Evolutionary conservation across 352 stramenopile genomes (phyloP).

Genomic region (Phytopythium oedochilum): DNA sequence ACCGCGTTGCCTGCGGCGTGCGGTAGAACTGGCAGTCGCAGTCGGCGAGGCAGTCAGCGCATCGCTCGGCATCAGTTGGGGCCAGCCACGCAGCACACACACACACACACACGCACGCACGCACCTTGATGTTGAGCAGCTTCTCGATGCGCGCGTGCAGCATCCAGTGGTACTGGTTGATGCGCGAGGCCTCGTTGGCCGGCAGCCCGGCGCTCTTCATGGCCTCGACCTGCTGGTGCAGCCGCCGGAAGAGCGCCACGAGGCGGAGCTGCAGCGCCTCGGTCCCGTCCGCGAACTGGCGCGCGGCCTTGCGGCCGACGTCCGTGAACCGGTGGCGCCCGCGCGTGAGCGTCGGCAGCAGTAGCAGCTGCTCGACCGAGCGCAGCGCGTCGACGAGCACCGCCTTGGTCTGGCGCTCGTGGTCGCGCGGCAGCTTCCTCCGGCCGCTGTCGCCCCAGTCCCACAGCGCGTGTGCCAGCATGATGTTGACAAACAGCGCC

Average conservation of each 20-base stretch:
- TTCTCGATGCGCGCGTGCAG: conserved; percentile 77
- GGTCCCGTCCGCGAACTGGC: conserved; percentile 30
- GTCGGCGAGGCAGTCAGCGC: background rate
- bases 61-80: background rate
- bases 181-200: conserved; percentile 81
- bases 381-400: conserved; percentile 43
- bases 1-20: conserved; percentile 81
- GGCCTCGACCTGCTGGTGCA: conserved; percentile 74
- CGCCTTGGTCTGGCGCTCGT: conserved; percentile 52
- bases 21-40: conserved; percentile 55
- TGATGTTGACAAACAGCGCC: conserved; percentile 63
- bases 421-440: conserved; percentile 37
- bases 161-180: conserved; percentile 88
- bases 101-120: background rate
- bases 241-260: conserved; percentile 41
- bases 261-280: conserved; percentile 56
- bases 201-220: conserved; percentile 69
- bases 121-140: conserved; percentile 80
- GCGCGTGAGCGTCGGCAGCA: conserved; percentile 64
- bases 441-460: conserved; percentile 74
- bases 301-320: conserved; percentile 35
- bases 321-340: conserved; percentile 69
- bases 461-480: conserved; percentile 76
- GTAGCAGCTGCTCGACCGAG: conserved; percentile 40
- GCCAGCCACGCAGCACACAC: background rate